These are phyloP conservation scores for Rubia occidens DNA, from an alignment of 305 asterid genomes.

Conservation along the genomic window DNA sequence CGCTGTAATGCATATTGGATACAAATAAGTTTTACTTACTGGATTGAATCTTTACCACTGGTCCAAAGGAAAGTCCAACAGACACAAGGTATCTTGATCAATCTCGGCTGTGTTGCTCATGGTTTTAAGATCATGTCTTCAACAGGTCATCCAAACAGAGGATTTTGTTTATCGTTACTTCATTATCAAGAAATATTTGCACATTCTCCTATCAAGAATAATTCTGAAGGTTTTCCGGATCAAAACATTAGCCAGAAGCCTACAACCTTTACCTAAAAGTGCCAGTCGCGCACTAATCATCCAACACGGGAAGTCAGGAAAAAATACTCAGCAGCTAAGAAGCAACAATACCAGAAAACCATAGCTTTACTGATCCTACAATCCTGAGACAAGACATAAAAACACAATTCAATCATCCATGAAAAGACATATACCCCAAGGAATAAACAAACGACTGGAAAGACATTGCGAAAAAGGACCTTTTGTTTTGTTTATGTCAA, in stretches of 20 bases:
- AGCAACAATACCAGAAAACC: neutral
- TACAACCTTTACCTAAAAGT: neutral
- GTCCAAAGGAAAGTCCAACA: neutral
- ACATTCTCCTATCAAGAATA: neutral
- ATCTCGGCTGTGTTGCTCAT: neutral
- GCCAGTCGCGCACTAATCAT: neutral
- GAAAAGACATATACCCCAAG: neutral
- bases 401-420: neutral
- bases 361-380: neutral
- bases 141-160: neutral
- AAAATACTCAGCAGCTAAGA: neutral
- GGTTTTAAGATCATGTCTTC: neutral
- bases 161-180: neutral
- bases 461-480: slow-evolving; percentile 9
- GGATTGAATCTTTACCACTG: neutral
- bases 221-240: neutral
- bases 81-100: neutral
- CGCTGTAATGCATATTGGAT: neutral
- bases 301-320: neutral
- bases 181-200: neutral
- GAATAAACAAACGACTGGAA: neutral
- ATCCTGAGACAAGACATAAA: neutral
- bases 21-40: neutral
- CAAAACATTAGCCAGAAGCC: neutral
- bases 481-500: slow-evolving; percentile 28